A percentile compares a stretch with the other conserved stretches of the same genome.
Conservation (phyloP, 2,329 filamentous ascomycete genomes). For the Fusarium sp. region DNA sequence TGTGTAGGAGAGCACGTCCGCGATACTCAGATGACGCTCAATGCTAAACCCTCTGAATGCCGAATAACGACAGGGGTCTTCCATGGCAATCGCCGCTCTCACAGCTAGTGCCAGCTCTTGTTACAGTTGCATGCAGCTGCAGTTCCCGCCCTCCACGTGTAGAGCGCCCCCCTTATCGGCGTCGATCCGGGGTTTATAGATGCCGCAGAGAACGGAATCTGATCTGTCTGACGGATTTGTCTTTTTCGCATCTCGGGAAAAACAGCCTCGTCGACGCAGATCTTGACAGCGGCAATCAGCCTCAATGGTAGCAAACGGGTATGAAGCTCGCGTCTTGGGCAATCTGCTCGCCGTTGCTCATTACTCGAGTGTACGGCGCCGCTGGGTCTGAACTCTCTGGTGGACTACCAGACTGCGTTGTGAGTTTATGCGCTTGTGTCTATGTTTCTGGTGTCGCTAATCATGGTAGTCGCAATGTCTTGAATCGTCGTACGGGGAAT, state of each 20-base stretch:
- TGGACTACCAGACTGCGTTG: conserved; percentile 26
- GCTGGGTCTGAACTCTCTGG: conserved; percentile 28
- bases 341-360: conserved; percentile 31
- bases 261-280: too few species aligned
- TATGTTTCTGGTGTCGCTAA: not conserved
- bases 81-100: conserved; percentile 1
- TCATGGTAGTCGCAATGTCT: conserved; percentile 24
- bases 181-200: conserved; percentile 29
- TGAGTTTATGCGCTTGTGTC: conserved; percentile 1
- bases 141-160: conserved; percentile 23
- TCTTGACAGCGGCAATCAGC: conserved; percentile 1
- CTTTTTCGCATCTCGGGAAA: not conserved
- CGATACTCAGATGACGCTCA: conserved; percentile 29
- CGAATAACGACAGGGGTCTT: conserved; percentile 4
- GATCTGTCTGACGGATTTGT: not conserved
- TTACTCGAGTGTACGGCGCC: conserved; percentile 31
- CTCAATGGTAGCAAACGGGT: conserved; percentile 38
- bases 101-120: conserved; percentile 23
- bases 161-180: conserved; percentile 22
- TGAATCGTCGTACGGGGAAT: conserved; percentile 11
- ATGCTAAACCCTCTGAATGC: conserved; percentile 23
- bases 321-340: conserved; percentile 41
- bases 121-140: conserved; percentile 30
- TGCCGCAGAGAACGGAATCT: conserved; percentile 12
- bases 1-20: conserved; percentile 26